Evolutionary conservation across 225 moss, liverwort and hornwort genomes (phyloP).

Genomic region (Climacium dendroides): DNA sequence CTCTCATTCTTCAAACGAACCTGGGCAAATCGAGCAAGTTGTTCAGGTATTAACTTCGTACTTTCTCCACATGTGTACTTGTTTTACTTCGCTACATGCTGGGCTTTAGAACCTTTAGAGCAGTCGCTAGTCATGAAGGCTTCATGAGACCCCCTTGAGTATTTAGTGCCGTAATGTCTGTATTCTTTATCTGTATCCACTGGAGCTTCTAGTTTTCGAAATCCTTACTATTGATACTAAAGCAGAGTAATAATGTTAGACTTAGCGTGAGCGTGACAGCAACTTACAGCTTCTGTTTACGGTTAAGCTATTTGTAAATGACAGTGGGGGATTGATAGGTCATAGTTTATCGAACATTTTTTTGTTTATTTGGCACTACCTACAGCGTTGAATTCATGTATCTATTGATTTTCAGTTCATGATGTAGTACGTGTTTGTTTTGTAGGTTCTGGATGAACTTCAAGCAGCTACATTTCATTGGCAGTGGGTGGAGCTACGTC

Average conservation of each 20-base stretch:
- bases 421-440: not conserved
- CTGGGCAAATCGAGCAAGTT: constrained; percentile 79
- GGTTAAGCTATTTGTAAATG: not conserved
- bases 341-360: not conserved
- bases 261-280: not conserved
- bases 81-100: not conserved
- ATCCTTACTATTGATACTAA: not conserved
- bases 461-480: constrained; percentile 99
- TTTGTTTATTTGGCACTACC: not conserved
- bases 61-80: not conserved
- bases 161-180: not conserved
- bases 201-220: not conserved
- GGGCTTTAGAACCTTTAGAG: not conserved
- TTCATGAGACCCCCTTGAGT: not conserved
- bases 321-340: not conserved
- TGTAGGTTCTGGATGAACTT: constrained; percentile 82
- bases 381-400: not conserved
- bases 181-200: not conserved
- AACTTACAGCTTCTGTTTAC: not conserved
- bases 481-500: constrained; percentile 96
- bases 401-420: not conserved
- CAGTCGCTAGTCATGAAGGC: not conserved
- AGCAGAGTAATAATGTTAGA: not conserved
- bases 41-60: constrained; percentile 35
- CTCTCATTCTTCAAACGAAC: constrained; percentile 50